phyloP scores from a whole-genome alignment of 2,329 filamentous ascomycete species.

The Kalmusia sp. region DNA sequence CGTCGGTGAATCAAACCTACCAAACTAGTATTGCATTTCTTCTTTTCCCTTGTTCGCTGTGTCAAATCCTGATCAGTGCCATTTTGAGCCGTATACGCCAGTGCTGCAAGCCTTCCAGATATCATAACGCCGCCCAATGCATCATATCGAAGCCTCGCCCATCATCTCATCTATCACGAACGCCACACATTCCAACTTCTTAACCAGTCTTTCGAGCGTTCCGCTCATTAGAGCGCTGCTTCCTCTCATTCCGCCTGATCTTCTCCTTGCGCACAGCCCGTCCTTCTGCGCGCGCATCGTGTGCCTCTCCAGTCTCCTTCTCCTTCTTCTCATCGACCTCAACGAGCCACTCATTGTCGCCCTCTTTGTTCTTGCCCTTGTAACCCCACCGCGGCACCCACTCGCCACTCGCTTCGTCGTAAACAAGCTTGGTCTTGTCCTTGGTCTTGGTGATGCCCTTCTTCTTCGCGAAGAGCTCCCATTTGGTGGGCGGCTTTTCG shows the following conservation, averaged over 20 bases:
- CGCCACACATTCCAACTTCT: constrained; percentile 18
- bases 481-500: constrained; percentile 85
- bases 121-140: constrained; percentile 38
- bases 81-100: constrained; percentile 7
- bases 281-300: constrained; percentile 61
- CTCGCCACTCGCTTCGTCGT: constrained; percentile 82
- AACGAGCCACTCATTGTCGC: constrained; percentile 85
- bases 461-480: constrained; percentile 95
- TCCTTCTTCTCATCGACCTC: constrained; percentile 80
- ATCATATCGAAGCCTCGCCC: constrained; percentile 22
- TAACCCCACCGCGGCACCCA: constrained; percentile 97
- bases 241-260: constrained; percentile 52
- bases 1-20: neutral
- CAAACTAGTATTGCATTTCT: neutral
- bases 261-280: constrained; percentile 66
- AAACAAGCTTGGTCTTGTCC: constrained; percentile 77
- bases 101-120: neutral
- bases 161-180: constrained; percentile 13
- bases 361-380: constrained; percentile 86
- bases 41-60: neutral
- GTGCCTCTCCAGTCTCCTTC: constrained; percentile 70
- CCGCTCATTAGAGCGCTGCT: constrained; percentile 63
- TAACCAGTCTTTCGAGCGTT: constrained; percentile 65
- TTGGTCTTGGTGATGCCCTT: constrained; percentile 94
- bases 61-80: neutral